Percentiles rank a stretch among this genome's conserved stretches.
These are phyloP conservation scores for Acacia confusa DNA, from an alignment of 306 rosid genomes.

Conservation along the genomic window DNA sequence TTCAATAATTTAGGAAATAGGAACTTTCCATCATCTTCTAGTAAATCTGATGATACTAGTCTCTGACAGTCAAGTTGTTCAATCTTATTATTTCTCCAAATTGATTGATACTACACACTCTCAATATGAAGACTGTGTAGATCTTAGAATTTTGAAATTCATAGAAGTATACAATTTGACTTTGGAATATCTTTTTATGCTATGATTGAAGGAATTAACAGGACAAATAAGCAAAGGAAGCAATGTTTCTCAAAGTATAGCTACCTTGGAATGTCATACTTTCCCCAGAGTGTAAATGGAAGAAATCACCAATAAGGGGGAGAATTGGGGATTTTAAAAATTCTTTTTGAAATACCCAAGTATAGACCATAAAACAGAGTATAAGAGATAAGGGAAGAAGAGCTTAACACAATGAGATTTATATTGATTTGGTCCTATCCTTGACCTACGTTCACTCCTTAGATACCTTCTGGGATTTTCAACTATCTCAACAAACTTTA, in stretches of 20 bases:
- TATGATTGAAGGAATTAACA: constrained; percentile 29
- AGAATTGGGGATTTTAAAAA: too few species aligned
- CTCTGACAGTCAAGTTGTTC: constrained; percentile 11
- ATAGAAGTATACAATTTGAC: constrained; percentile 4
- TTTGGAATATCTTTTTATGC: constrained; percentile 24
- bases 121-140: not conserved
- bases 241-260: constrained; percentile 75
- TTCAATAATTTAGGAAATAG: not conserved
- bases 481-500: too few species aligned
- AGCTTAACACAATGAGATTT: too few species aligned
- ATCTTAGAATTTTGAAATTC: constrained; percentile 19
- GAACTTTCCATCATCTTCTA: not conserved
- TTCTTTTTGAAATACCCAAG: too few species aligned
- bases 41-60: not conserved
- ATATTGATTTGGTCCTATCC: too few species aligned
- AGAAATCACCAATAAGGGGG: too few species aligned
- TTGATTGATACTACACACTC: constrained; percentile 10
- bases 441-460: too few species aligned
- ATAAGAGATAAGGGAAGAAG: too few species aligned
- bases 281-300: constrained; percentile 69
- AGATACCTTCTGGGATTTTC: too few species aligned
- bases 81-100: not conserved
- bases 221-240: constrained; percentile 4
- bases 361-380: too few species aligned
- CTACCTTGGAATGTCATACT: constrained; percentile 77